Evolutionary conservation across 805 yeast species (phyloP).

Genomic region (Brettanomyces naardenensis): DNA sequence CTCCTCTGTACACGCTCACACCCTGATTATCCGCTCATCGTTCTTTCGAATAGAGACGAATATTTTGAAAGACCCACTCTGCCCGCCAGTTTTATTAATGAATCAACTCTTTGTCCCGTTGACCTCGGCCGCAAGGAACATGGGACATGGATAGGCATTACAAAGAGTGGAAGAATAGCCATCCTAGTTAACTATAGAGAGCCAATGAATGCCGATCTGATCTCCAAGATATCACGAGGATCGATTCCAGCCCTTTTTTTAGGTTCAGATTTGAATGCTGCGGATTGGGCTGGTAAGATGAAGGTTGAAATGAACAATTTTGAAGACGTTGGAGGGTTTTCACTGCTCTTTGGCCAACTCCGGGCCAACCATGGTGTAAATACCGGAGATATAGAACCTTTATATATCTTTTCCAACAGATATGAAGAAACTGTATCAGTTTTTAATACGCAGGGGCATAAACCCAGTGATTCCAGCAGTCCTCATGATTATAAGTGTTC

Average conservation of each 20-base stretch:
- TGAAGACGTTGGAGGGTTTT: conserved; percentile 51
- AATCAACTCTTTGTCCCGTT: conserved; percentile 50
- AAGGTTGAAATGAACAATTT: conserved; percentile 21
- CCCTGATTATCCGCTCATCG: conserved; percentile 65
- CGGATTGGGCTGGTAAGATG: conserved; percentile 37
- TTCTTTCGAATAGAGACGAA: conserved; percentile 86
- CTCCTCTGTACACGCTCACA: conserved; percentile 59
- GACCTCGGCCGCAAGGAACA: conserved; percentile 67
- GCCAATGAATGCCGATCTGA: conserved; percentile 15
- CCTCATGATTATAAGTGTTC: background rate
- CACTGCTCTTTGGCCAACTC: conserved; percentile 48
- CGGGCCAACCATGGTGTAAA: conserved; percentile 16
- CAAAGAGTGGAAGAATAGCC: conserved; percentile 48
- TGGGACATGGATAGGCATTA: conserved; percentile 89
- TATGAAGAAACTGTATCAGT: conserved; percentile 22
- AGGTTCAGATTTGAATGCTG: conserved; percentile 24
- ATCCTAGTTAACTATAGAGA: conserved; percentile 73
- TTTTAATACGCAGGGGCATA: conserved; percentile 5
- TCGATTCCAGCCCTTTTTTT: conserved; percentile 33
- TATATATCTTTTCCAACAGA: conserved; percentile 44
- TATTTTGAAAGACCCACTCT: conserved; percentile 66
- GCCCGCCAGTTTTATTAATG: conserved; percentile 32
- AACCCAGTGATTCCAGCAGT: background rate
- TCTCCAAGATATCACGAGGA: conserved; percentile 35
- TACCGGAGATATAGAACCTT: conserved; percentile 20